A percentile compares a stretch with the other conserved stretches of the same genome.
These are phyloP conservation scores for Hyphodiscus sp. DNA, from an alignment of 2,329 filamentous ascomycete genomes.

Conservation along the genomic window DNA sequence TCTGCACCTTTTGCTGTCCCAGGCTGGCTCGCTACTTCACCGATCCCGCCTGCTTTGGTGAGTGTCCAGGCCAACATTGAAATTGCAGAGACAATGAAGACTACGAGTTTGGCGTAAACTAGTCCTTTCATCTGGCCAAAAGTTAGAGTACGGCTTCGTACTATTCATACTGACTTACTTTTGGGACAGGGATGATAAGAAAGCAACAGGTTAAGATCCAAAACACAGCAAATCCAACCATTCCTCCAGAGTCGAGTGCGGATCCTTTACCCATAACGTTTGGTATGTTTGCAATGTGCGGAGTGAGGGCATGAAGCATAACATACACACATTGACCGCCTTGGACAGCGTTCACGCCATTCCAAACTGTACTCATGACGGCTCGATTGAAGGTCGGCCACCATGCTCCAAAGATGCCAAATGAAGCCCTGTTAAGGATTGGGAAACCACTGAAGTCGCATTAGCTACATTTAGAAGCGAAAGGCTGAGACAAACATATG, in stretches of 20 bases:
- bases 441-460: too few species aligned
- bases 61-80: constrained; percentile 36
- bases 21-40: constrained; percentile 24
- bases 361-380: constrained; percentile 31
- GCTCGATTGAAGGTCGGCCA: too few species aligned
- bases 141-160: not conserved
- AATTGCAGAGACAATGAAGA: constrained; percentile 33
- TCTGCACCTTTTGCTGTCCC: constrained; percentile 29
- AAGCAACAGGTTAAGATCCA: constrained; percentile 37
- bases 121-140: not conserved
- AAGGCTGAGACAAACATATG: constrained; percentile 28
- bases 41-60: constrained; percentile 28
- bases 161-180: constrained; percentile 12
- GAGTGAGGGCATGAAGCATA: constrained; percentile 38
- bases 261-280: constrained; percentile 36
- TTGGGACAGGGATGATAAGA: constrained; percentile 33
- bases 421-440: too few species aligned
- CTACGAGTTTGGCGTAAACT: constrained; percentile 19
- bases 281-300: constrained; percentile 33
- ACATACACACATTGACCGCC: constrained; percentile 33
- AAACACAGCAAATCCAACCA: constrained; percentile 38
- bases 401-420: too few species aligned
- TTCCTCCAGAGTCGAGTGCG: constrained; percentile 34
- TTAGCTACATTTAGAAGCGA: not conserved
- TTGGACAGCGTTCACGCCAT: constrained; percentile 34